These are phyloP conservation scores for Emergomyces pasteurianus DNA, from an alignment of 2,329 filamentous ascomycete species.

Conservation along the genomic window DNA sequence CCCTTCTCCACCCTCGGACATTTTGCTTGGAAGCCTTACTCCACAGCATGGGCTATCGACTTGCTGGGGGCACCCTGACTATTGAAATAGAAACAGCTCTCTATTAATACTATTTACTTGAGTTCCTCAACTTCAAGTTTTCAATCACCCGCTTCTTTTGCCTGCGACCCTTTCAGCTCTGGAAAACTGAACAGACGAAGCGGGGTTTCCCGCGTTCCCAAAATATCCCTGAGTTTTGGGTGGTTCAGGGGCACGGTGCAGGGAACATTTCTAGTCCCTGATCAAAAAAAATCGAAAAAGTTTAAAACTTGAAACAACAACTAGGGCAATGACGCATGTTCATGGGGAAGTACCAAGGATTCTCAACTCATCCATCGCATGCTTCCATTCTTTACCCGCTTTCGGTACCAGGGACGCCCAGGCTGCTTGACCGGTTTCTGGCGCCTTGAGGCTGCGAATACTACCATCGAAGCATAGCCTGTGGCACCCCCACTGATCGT, in stretches of 20 bases:
- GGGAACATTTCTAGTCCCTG: neutral
- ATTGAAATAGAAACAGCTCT: no score
- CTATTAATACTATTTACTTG: neutral
- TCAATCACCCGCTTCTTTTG: neutral
- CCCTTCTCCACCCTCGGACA: neutral
- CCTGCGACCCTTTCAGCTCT: neutral
- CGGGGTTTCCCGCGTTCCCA: neutral
- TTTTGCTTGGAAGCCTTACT: neutral
- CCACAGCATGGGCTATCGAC: neutral
- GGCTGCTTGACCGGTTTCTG: neutral
- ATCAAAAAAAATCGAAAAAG: neutral
- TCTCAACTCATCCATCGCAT: neutral
- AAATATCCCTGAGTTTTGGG: neutral
- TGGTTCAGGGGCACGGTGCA: neutral
- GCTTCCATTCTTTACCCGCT: neutral
- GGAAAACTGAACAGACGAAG: neutral
- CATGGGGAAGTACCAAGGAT: neutral
- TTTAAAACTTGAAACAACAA: neutral
- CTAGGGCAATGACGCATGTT: neutral
- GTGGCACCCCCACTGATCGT: no score
- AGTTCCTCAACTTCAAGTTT: neutral
- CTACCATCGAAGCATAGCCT: no score
- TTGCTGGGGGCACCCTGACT: no score
- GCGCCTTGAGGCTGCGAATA: neutral
- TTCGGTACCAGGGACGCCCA: neutral